Conservation (phyloP, 768 basidiomycete species). For the Leccinum subtestaceum region DNA sequence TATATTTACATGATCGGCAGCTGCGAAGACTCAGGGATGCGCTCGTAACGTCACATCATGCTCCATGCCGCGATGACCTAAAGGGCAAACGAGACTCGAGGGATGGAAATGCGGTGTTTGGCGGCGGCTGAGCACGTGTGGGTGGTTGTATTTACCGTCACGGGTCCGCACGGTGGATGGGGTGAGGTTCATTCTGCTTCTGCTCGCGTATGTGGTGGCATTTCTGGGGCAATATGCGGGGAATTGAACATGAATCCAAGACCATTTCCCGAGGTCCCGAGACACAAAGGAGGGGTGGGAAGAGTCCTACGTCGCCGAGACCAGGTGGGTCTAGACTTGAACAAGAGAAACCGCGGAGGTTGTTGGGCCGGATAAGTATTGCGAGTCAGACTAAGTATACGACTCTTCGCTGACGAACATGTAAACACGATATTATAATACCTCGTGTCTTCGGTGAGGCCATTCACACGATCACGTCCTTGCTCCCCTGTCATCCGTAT, state of each 20-base stretch:
- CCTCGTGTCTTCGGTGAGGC: not conserved
- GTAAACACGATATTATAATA: not conserved
- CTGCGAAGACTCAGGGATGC: constrained; percentile 1
- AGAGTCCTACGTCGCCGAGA: not conserved
- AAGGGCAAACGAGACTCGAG: not conserved
- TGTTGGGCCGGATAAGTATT: not conserved
- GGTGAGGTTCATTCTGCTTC: not conserved
- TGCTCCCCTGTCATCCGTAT: constrained; percentile 28
- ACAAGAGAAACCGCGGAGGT: not conserved
- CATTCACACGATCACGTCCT: constrained; percentile 1
- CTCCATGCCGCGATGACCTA: not conserved
- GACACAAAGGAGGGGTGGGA: not conserved
- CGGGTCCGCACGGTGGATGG: not conserved
- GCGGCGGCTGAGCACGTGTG: not conserved
- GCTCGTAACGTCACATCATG: constrained; percentile 7
- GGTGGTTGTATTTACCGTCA: not conserved
- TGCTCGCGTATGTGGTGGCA: not conserved
- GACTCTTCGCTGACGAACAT: not conserved
- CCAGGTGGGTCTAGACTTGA: not conserved
- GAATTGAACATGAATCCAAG: not conserved
- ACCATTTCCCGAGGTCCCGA: not conserved
- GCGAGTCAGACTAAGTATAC: not conserved
- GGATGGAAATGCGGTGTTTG: not conserved
- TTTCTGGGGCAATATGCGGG: not conserved
- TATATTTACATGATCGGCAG: constrained; percentile 8